Evolutionary conservation across 2,329 filamentous ascomycete species (phyloP).

Genomic region (Lachnellula arida): DNA sequence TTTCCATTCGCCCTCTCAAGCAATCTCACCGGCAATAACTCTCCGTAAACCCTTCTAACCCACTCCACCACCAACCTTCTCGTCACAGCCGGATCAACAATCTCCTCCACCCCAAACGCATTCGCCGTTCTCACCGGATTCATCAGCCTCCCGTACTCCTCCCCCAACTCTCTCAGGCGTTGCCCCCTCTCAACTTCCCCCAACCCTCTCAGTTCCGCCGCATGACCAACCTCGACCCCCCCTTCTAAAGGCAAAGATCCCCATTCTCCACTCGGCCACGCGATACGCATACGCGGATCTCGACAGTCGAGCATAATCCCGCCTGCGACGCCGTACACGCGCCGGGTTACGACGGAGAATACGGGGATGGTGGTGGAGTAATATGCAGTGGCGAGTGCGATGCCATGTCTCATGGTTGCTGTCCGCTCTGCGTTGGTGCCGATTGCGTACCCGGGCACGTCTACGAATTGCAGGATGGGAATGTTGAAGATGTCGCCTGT

Average conservation of each 20-base stretch:
- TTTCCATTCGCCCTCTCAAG: slow-evolving; percentile 37
- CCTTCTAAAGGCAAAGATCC: slow-evolving; percentile 58
- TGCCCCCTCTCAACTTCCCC: slow-evolving; percentile 45
- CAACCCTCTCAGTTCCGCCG: slow-evolving; percentile 49
- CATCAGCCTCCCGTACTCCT: slow-evolving; percentile 57
- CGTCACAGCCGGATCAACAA: slow-evolving; percentile 58
- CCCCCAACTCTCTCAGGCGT: slow-evolving; percentile 44
- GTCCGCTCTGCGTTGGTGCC: slow-evolving; percentile 58
- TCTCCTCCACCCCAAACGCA: slow-evolving; percentile 59
- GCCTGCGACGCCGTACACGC: slow-evolving; percentile 59
- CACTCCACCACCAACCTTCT: slow-evolving; percentile 51
- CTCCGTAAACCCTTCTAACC: slow-evolving; percentile 46
- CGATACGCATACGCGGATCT: slow-evolving; percentile 55
- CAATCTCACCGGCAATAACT: slow-evolving; percentile 23
- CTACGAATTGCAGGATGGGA: slow-evolving; percentile 58
- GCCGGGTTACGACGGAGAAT: slow-evolving; percentile 57
- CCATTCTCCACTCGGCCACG: slow-evolving; percentile 61
- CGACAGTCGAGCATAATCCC: slow-evolving; percentile 60
- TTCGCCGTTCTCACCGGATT: slow-evolving; percentile 62
- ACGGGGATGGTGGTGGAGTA: slow-evolving; percentile 58
- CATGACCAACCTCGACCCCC: slow-evolving; percentile 60
- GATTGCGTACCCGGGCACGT: slow-evolving; percentile 59
- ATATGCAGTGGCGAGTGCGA: slow-evolving; percentile 57
- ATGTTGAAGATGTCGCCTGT: slow-evolving; percentile 58
- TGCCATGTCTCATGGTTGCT: slow-evolving; percentile 61